These are phyloP conservation scores for Cicer yamashitae DNA, from an alignment of 306 rosid species.

Conservation along the genomic window DNA sequence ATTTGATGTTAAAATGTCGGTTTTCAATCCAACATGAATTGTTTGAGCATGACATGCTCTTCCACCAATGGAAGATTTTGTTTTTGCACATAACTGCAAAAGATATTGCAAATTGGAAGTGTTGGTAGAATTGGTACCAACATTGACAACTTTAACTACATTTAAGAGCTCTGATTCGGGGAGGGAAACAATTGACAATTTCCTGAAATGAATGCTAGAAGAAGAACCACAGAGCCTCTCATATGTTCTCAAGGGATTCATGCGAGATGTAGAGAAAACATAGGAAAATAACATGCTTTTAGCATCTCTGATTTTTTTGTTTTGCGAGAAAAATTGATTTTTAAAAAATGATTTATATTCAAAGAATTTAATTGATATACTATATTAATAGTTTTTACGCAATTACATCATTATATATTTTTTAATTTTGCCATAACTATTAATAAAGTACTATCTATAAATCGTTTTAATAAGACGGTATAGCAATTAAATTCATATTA, in stretches of 20 bases:
- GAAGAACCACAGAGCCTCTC: constrained; percentile 27
- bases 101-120: constrained; percentile 56
- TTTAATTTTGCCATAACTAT: too few species aligned
- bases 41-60: constrained; percentile 71
- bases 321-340: too few species aligned
- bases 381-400: too few species aligned
- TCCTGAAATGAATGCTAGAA: constrained; percentile 37
- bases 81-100: constrained; percentile 65
- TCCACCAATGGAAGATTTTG: constrained; percentile 57
- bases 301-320: too few species aligned
- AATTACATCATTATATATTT: too few species aligned
- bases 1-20: constrained; percentile 65
- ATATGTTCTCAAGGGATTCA: constrained; percentile 50
- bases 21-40: constrained; percentile 59
- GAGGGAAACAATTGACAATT: constrained; percentile 49
- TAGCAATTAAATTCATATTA: too few species aligned
- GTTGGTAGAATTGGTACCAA: constrained; percentile 39
- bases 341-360: too few species aligned
- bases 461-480: too few species aligned
- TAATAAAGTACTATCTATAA: too few species aligned
- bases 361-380: too few species aligned
- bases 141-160: constrained; percentile 40
- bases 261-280: constrained; percentile 34
- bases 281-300: too few species aligned
- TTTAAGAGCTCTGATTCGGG: constrained; percentile 35